phyloP scores from a whole-genome alignment of 2,329 filamentous ascomycete species.

The Exophiala oligosperma region DNA sequence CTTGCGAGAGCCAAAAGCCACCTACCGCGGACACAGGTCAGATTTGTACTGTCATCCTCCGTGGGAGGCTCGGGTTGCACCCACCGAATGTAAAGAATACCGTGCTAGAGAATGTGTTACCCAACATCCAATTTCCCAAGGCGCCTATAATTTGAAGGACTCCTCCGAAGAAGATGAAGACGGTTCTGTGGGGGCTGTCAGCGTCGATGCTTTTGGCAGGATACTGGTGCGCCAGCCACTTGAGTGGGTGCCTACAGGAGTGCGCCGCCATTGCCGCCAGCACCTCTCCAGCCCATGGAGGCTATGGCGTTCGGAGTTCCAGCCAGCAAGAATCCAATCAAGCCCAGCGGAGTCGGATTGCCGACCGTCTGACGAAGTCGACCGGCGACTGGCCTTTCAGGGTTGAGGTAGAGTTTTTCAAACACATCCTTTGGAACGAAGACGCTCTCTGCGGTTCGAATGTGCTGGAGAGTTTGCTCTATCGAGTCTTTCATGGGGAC shows the following conservation, averaged over 20 bases:
- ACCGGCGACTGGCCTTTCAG: slow-evolving; percentile 29
- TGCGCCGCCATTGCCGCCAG: slow-evolving; percentile 45
- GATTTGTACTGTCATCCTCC: too few relatives aligned
- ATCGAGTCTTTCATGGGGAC: too few relatives aligned
- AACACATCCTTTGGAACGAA: slow-evolving; percentile 28
- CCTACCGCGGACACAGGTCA: too few relatives aligned
- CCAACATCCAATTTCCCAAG: slow-evolving; percentile 34
- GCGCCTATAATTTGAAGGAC: slow-evolving; percentile 32
- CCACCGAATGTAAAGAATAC: slow-evolving; percentile 47
- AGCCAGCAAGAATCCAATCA: slow-evolving; percentile 15
- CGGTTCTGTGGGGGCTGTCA: slow-evolving; percentile 20
- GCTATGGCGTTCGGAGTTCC: slow-evolving; percentile 6
- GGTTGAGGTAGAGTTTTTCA: slow-evolving; percentile 32
- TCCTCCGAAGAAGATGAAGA: slow-evolving; percentile 35
- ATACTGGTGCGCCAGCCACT: too few relatives aligned
- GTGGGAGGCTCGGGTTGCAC: too few relatives aligned
- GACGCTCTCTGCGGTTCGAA: slow-evolving; percentile 11
- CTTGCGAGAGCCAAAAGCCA: too few relatives aligned
- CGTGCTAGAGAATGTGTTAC: slow-evolving; percentile 55
- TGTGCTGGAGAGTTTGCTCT: not conserved
- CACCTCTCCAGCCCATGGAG: slow-evolving; percentile 57
- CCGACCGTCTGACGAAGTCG: slow-evolving; percentile 45
- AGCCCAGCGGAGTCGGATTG: slow-evolving; percentile 35
- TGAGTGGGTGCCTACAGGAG: slow-evolving; percentile 6
- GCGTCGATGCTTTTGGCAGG: too few relatives aligned